Evolutionary conservation across 2,329 filamentous ascomycete genomes (phyloP), one percentile per base, ranked within the genome.

Genomic region (Monosporascus sp.): DNA sequence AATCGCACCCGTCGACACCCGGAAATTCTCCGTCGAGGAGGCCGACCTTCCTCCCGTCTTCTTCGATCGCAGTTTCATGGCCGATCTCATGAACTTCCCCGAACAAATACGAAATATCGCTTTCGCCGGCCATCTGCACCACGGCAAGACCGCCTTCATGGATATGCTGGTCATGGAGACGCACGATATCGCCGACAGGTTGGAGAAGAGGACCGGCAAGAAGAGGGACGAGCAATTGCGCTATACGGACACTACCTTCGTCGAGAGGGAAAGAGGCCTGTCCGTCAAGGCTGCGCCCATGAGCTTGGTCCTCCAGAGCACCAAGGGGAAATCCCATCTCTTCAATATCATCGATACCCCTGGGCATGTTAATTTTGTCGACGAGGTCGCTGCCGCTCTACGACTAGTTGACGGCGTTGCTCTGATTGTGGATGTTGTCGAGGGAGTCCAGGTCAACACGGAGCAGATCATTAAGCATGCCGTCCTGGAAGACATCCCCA

Each of bases 361-460:
- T 1, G 94, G 94, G 7, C 94, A 99, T 69, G 94, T 97, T 67
- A 97, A 99, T 71, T 99, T 99, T 69, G 93, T 95, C 43, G 94
- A 99, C 68, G 94, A 99, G 71, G 90, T 99, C 38, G 94, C 94
- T 8, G 86, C 91, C 5, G 88, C 91, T 1, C 77, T 96, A 63
- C 85, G 94, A 43, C 74, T 99, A 50, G 92, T 89, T 4, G 94
- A 99, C 67, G 94, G 94, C 55, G 85, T 97, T 24, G 93, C 95
- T 50, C 75, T 99, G 48, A 87, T 99, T 15, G 92, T 99, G 17
- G 94, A 99, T 69, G 90, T 97, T 22, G 90, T 99, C 1, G 94
- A 99, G 71, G 94, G 94, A n/a, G 92, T 99, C n/a, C 94, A 97
- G 74, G 82, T 94, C 64, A 96, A 96, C 70, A 96, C 94, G 0